A percentile compares a stretch with the other conserved stretches of the same genome.
These are phyloP conservation scores for Phtheirospermum japonicum DNA, from an alignment of 257 asterid genomes.

Conservation along the genomic window DNA sequence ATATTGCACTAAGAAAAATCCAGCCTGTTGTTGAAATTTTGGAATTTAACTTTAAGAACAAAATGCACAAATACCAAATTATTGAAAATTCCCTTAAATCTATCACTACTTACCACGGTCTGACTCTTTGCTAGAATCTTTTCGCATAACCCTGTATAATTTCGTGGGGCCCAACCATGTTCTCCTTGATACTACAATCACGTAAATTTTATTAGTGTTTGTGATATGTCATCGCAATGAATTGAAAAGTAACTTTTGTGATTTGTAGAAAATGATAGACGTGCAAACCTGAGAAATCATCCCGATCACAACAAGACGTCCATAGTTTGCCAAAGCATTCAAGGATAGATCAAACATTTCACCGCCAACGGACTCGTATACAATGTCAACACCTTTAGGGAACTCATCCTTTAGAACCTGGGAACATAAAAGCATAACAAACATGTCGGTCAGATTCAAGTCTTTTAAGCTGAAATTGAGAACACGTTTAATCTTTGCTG, in stretches of 20 bases:
- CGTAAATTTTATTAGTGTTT: constrained; percentile 17
- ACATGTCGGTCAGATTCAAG: constrained; percentile 10
- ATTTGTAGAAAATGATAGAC: constrained; percentile 11
- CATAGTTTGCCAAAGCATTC: constrained; percentile 82
- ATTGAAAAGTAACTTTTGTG: constrained; percentile 1
- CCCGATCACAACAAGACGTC: constrained; percentile 90
- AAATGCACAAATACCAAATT: too few relatives aligned
- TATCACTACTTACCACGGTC: constrained; percentile 63
- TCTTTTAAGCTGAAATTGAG: too few relatives aligned
- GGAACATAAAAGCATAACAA: not conserved
- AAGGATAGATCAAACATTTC: constrained; percentile 83
- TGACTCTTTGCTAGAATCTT: constrained; percentile 92
- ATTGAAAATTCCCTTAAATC: too few relatives aligned
- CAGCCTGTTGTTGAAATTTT: constrained; percentile 49
- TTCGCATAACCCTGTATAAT: constrained; percentile 82
- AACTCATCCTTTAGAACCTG: constrained; percentile 85
- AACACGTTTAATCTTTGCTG: too few relatives aligned
- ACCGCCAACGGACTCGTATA: constrained; percentile 96
- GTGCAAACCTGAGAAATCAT: constrained; percentile 86
- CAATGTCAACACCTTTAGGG: constrained; percentile 83
- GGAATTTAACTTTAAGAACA: too few relatives aligned
- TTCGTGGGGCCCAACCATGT: constrained; percentile 80
- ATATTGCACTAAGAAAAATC: constrained; percentile 86
- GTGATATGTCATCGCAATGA: not conserved
- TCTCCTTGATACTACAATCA: constrained; percentile 91